Evolutionary conservation across 1,284 basidiomycete genomes (phyloP).

Genomic region (Apiotrichum mycotoxinovorans): DNA sequence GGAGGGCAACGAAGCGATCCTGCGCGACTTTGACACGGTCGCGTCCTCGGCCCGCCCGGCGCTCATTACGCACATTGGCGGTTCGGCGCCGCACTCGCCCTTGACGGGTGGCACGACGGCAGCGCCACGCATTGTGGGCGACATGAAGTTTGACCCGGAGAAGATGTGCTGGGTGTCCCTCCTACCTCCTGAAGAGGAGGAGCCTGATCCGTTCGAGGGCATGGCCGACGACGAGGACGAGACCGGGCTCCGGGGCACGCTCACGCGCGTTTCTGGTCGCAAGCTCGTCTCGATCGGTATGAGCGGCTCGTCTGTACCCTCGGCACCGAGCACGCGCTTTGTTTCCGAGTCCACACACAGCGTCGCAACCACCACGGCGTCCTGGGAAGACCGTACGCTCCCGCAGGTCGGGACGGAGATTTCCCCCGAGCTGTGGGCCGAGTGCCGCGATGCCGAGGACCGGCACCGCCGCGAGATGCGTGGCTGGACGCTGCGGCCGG

Average conservation of each 20-base stretch:
- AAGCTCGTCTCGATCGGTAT: constrained; percentile 31
- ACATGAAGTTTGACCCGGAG: constrained; percentile 93
- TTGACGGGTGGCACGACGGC: constrained; percentile 1
- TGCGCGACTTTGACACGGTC: constrained; percentile 84
- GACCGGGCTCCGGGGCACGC: constrained; percentile 60
- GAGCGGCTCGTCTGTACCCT: constrained; percentile 1
- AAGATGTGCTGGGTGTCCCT: constrained; percentile 92
- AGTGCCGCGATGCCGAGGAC: constrained; percentile 70
- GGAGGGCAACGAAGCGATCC: constrained; percentile 91
- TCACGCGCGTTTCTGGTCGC: constrained; percentile 48
- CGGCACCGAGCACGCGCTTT: constrained; percentile 5
- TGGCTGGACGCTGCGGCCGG: constrained; percentile 58
- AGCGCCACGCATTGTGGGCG: constrained; percentile 71
- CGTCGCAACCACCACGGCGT: constrained; percentile 12
- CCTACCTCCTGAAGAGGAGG: constrained; percentile 78
- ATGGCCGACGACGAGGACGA: constrained; percentile 80
- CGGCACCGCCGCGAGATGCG: constrained; percentile 76
- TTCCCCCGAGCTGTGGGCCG: constrained; percentile 57
- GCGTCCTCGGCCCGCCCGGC: constrained; percentile 86
- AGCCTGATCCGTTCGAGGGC: constrained; percentile 86
- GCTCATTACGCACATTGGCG: constrained; percentile 83
- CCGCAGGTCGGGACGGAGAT: constrained; percentile 10
- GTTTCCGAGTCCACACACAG: constrained; percentile 32
- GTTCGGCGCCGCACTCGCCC: constrained; percentile 54
- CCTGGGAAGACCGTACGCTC: constrained; percentile 19